Percentiles rank a stretch among this genome's conserved stretches.
These are phyloP conservation scores for Sporormia fimetaria DNA, from an alignment of 495 filamentous ascomycete species.

Conservation along the genomic window DNA sequence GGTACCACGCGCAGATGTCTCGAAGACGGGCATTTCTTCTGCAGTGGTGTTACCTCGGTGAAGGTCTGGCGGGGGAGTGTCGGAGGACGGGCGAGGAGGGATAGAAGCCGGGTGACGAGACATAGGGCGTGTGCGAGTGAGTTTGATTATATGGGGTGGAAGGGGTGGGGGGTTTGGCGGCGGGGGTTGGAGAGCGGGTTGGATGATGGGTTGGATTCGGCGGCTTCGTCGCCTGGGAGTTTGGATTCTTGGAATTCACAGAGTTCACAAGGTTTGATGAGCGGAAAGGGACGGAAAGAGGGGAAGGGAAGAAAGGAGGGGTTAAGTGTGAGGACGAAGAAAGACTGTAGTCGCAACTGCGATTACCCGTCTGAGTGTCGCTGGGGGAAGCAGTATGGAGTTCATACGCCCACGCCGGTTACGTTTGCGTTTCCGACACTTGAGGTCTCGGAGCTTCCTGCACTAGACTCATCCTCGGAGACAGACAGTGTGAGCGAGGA, in stretches of 20 bases:
- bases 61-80: slow-evolving; percentile 21
- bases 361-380: slow-evolving; percentile 34
- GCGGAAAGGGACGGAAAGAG: background rate
- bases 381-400: slow-evolving; percentile 28
- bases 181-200: slow-evolving; percentile 11
- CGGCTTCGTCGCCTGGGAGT: background rate
- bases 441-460: background rate
- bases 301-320: background rate
- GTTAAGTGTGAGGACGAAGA: slow-evolving; percentile 7
- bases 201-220: background rate
- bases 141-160: slow-evolving; percentile 41
- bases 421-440: slow-evolving; percentile 1
- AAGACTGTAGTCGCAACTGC: slow-evolving; percentile 31
- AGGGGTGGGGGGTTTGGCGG: slow-evolving; percentile 33
- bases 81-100: slow-evolving; percentile 25
- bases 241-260: background rate
- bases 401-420: slow-evolving; percentile 22
- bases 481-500: slow-evolving; percentile 3
- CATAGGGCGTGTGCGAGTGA: slow-evolving; percentile 36
- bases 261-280: background rate
- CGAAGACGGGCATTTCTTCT: slow-evolving; percentile 41
- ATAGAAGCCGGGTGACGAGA: slow-evolving; percentile 18
- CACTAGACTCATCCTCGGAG: background rate
- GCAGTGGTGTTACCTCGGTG: slow-evolving; percentile 33
- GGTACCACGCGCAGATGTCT: slow-evolving; percentile 39